Percentiles rank a stretch among this genome's conserved stretches.
Evolutionary conservation across 2,329 filamentous ascomycete species (phyloP).

Genomic region (Colletotrichum sp.): DNA sequence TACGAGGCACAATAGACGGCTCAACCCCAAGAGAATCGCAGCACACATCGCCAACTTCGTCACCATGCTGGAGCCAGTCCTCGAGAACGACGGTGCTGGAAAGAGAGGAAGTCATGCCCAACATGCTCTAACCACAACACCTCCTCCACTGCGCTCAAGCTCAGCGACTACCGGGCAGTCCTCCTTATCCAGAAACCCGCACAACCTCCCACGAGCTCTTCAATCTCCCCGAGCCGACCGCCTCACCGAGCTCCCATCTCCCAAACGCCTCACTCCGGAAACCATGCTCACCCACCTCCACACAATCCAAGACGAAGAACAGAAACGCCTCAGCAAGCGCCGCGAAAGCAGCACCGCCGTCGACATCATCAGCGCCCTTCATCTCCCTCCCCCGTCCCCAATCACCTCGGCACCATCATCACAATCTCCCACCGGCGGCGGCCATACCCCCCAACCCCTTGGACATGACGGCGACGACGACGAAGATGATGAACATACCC

Average conservation of each 20-base stretch:
- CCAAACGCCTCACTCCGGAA: not conserved
- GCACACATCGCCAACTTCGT: not conserved
- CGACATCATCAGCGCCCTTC: not conserved
- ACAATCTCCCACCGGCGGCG: not conserved
- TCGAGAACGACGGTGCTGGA: not conserved
- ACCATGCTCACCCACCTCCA: not conserved
- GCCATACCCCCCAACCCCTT: not conserved
- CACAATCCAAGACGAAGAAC: not conserved
- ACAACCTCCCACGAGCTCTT: not conserved
- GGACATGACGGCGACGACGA: not conserved
- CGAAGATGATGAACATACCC: not conserved
- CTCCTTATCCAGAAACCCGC: not conserved
- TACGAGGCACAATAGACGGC: not conserved
- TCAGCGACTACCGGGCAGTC: not conserved
- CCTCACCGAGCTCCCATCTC: not conserved
- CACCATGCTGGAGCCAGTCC: not conserved
- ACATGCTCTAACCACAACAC: not conserved
- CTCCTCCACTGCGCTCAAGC: not conserved
- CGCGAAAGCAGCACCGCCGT: not conserved
- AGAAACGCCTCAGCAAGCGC: not conserved
- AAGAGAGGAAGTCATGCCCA: not conserved
- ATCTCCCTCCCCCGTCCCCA: not conserved
- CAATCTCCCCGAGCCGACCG: not conserved
- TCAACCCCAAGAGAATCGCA: rapidly evolving
- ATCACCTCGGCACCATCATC: not conserved